phyloP scores from a whole-genome alignment of 805 yeast genomes.

The Diddensiella transvaalensis region DNA sequence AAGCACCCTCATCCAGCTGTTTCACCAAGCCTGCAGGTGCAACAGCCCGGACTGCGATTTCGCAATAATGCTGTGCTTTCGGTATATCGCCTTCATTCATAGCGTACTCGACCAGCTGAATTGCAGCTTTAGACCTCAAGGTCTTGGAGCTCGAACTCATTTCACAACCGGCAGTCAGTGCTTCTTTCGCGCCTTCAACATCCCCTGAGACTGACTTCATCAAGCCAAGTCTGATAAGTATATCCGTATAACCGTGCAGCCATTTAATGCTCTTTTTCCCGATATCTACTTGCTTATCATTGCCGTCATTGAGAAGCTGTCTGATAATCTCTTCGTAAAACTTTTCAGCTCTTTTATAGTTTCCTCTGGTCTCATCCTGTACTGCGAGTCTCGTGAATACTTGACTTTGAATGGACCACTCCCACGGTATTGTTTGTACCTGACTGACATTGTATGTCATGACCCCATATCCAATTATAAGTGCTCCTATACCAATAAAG shows the following conservation, averaged over 20 bases:
- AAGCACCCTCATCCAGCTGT: background rate
- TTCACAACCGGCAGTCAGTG: slow-evolving; percentile 26
- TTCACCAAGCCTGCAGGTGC: slow-evolving; percentile 3
- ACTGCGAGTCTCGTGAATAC: slow-evolving; percentile 20
- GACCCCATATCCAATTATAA: background rate
- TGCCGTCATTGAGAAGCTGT: slow-evolving; percentile 19
- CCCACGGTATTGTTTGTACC: slow-evolving; percentile 23
- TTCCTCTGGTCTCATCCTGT: slow-evolving; percentile 14
- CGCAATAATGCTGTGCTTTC: slow-evolving; percentile 5
- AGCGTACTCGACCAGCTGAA: slow-evolving; percentile 20
- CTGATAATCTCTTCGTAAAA: slow-evolving; percentile 25
- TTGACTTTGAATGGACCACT: slow-evolving; percentile 20
- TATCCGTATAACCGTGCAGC: slow-evolving; percentile 35
- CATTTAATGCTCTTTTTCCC: slow-evolving; percentile 26
- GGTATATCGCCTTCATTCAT: slow-evolving; percentile 1
- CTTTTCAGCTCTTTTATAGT: slow-evolving; percentile 17
- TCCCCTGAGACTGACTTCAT: slow-evolving; percentile 18
- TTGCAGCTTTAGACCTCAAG: slow-evolving; percentile 25
- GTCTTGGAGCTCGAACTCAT: slow-evolving; percentile 28
- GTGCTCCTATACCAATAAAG: background rate
- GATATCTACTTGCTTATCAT: slow-evolving; percentile 20
- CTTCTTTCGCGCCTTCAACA: slow-evolving; percentile 25
- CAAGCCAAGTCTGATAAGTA: slow-evolving; percentile 31
- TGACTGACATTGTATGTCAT: slow-evolving; percentile 6
- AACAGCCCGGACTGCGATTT: slow-evolving; percentile 8